phyloP scores from a whole-genome alignment of 2,329 filamentous ascomycete species.

The Trichophyton benhamiae region DNA sequence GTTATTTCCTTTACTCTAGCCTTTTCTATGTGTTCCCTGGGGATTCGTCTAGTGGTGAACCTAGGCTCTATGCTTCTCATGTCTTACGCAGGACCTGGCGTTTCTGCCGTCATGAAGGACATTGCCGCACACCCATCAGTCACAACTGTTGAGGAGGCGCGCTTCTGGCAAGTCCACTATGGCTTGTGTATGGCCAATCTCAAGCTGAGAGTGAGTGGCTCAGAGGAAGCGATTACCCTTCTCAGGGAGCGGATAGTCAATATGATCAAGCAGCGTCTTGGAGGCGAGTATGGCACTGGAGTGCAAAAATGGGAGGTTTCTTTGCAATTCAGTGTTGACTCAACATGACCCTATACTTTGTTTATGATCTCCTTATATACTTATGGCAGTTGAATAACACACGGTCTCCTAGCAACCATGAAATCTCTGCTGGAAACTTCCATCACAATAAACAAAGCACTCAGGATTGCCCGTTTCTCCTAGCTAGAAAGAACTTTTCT shows the following conservation, averaged over 20 bases:
- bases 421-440: background rate
- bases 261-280: slow-evolving; percentile 72
- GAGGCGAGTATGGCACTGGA: slow-evolving; percentile 71
- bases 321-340: slow-evolving; percentile 56
- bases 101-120: slow-evolving; percentile 66
- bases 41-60: slow-evolving; percentile 68
- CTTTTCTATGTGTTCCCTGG: slow-evolving; percentile 76
- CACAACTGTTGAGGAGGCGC: slow-evolving; percentile 69
- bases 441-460: background rate
- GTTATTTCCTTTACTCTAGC: slow-evolving; percentile 71
- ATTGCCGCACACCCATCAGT: slow-evolving; percentile 72
- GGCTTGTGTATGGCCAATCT: slow-evolving; percentile 92
- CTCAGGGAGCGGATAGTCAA: slow-evolving; percentile 64
- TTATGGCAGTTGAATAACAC: background rate
- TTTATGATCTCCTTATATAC: background rate
- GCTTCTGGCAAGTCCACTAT: slow-evolving; percentile 98
- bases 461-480: background rate
- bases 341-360: slow-evolving; percentile 11
- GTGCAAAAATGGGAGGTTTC: slow-evolving; percentile 88
- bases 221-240: slow-evolving; percentile 59
- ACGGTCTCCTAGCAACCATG: slow-evolving; percentile 1
- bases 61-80: slow-evolving; percentile 92
- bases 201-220: slow-evolving; percentile 60
- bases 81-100: slow-evolving; percentile 57
- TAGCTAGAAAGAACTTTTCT: background rate